Percentiles rank a stretch among this genome's conserved stretches.
Conservation (phyloP, 2,329 filamentous ascomycete species). For the Cytospora piceicola region DNA sequence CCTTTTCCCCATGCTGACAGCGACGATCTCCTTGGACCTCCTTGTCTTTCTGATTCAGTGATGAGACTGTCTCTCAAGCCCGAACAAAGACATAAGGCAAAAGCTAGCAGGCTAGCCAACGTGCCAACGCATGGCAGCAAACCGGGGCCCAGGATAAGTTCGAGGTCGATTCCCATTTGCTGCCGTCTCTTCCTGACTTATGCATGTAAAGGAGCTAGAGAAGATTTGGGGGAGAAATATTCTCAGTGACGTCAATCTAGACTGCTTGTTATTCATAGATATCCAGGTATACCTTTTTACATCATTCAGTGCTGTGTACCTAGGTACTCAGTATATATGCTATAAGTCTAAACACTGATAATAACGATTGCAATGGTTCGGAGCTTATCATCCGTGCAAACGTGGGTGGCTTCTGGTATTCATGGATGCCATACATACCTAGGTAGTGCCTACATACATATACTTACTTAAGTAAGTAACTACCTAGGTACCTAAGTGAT, state of each 20-base stretch:
- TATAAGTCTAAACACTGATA: too few species aligned
- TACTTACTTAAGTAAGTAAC: too few species aligned
- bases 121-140: neutral
- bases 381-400: too few species aligned
- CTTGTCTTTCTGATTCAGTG: neutral
- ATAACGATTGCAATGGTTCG: neutral
- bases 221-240: neutral
- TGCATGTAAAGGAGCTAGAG: neutral
- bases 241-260: constrained; percentile 13
- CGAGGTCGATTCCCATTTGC: neutral
- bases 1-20: neutral
- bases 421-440: too few species aligned
- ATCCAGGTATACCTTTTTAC: neutral
- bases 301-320: too few species aligned
- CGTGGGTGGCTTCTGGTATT: too few species aligned
- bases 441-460: too few species aligned
- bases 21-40: neutral
- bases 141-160: neutral
- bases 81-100: neutral
- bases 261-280: neutral
- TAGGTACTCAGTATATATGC: too few species aligned
- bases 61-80: too few species aligned
- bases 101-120: too few species aligned
- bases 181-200: neutral
- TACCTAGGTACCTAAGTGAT: too few species aligned